Evolutionary conservation across 192 early-diverging fungal genomes (phyloP).

Genomic region (Coemansia sp.): DNA sequence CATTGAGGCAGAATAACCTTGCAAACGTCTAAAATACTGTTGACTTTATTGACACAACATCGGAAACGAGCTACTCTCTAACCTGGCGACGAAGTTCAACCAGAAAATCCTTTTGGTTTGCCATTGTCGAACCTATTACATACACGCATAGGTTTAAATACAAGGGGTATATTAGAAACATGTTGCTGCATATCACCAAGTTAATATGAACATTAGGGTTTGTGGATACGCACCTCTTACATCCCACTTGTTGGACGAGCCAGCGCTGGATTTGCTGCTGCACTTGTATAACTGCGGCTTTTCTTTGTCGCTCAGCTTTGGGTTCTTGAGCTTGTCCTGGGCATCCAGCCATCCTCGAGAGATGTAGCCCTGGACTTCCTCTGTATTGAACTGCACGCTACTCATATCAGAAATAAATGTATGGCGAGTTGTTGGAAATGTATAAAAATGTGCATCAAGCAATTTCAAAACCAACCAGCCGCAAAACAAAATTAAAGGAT

Average conservation of each 20-base stretch:
- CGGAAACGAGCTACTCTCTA: not conserved
- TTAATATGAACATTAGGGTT: too few species aligned
- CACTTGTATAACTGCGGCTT: conserved; percentile 31
- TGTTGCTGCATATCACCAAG: not conserved
- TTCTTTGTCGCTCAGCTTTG: conserved; percentile 11
- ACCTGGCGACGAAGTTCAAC: conserved; percentile 45
- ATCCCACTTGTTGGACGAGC: not conserved
- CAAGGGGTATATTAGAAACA: not conserved
- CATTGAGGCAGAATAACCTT: conserved; percentile 37
- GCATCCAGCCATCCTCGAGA: conserved; percentile 46
- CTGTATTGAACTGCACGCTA: conserved; percentile 13
- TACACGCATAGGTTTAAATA: not conserved
- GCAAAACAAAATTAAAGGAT: too few species aligned
- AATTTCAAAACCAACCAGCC: too few species aligned
- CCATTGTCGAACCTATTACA: conserved; percentile 46
- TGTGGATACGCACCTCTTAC: not conserved
- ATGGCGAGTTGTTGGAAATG: too few species aligned
- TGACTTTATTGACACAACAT: too few species aligned
- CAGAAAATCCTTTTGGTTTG: conserved; percentile 48
- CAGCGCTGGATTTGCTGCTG: not conserved
- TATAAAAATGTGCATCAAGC: too few species aligned
- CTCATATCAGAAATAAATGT: conserved; percentile 11
- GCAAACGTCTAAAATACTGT: not conserved
- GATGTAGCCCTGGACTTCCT: conserved; percentile 35
- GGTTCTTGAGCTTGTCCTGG: conserved; percentile 24